Evolutionary conservation across 192 early-diverging fungal genomes (phyloP), one percentile per base, ranked within the genome.

Genomic region (Entomortierella parvispora): DNA sequence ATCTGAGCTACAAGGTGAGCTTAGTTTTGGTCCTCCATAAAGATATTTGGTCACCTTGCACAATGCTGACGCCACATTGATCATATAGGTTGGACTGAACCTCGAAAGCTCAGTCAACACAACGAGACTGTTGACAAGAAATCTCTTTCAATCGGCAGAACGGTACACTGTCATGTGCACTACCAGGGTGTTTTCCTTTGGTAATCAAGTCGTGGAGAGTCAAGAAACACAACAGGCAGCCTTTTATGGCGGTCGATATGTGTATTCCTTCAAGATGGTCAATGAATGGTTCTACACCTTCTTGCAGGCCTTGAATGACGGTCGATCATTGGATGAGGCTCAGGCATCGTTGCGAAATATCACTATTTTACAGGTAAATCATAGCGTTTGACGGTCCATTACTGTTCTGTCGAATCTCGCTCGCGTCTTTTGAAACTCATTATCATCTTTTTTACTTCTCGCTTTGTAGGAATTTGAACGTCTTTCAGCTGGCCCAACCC

Each of bases 101-200:
- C 57, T 74, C 9, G 50, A 61, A 18, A 40, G 37, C 18, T 46
- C 52, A 14, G 23, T 56, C 2, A 10, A 31, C 9, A 43, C 58
- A 18, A 43, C 57, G 1, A 55, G 42, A 2, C 51, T 66, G 0
- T 20, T 53, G 20, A 67, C 65, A 15, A 50, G 52, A 33, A 76
- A 76, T n/a, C 63, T 83, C 43, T 84, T 80, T 52, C 81, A 86
- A 43, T 80, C 85, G 0, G 59, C 52, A 1, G 69, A 84, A 14
- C 58, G 68, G 18, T 66, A 78, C 34, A 81, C 83, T 7, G 65
- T 86, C 33, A 65, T 75, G 55, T 86, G 85, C 51, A 67, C 59
- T 1, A 84, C 81, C 14, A 81, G 70, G 14, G 81, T 84, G 9
- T 84, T 79, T 43, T 86, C 85, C 2, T 86, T 82, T 55, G 85